phyloP scores from a whole-genome alignment of 192 early-diverging fungal species.

The Coemansia sp. region DNA sequence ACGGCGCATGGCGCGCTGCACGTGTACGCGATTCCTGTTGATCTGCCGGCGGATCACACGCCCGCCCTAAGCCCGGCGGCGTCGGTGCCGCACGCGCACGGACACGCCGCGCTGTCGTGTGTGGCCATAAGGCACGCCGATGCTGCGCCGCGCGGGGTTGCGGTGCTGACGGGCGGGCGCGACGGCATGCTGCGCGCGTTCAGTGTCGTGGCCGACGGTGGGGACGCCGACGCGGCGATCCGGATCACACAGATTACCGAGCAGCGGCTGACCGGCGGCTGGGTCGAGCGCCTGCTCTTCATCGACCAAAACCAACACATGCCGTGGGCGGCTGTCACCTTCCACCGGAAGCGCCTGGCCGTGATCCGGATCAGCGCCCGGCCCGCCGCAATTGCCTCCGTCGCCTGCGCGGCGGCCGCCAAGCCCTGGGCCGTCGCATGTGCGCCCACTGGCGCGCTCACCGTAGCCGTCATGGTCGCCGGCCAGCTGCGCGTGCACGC shows the following conservation, averaged over 20 bases:
- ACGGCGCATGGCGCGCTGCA: slow-evolving; percentile 9
- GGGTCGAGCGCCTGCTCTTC: slow-evolving; percentile 58
- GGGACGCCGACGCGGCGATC: neutral
- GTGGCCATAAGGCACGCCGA: neutral
- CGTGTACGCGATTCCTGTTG: neutral
- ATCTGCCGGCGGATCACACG: neutral
- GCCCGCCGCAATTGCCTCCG: slow-evolving; percentile 61
- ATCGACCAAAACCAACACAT: slow-evolving; percentile 43
- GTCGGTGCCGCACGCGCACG: slow-evolving; percentile 1
- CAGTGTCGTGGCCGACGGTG: neutral
- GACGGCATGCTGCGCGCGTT: slow-evolving; percentile 18
- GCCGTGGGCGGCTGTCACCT: slow-evolving; percentile 61
- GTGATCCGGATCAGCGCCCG: slow-evolving; percentile 64
- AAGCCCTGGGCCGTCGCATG: too few relatives aligned
- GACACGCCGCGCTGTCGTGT: slow-evolving; percentile 1
- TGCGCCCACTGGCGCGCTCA: too few relatives aligned
- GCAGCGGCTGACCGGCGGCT: slow-evolving; percentile 70
- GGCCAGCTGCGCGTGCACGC: too few relatives aligned
- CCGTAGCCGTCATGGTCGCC: too few relatives aligned
- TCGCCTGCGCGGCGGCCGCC: slow-evolving; percentile 71
- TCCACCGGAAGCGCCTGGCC: slow-evolving; percentile 69
- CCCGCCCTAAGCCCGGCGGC: neutral
- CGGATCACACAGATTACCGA: neutral
- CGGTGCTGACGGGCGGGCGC: slow-evolving; percentile 16
- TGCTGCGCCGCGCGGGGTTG: neutral